Percentiles rank a stretch among this genome's conserved stretches.
Conservation (phyloP, 2,329 filamentous ascomycete genomes). For the Aureobasidium sp. region DNA sequence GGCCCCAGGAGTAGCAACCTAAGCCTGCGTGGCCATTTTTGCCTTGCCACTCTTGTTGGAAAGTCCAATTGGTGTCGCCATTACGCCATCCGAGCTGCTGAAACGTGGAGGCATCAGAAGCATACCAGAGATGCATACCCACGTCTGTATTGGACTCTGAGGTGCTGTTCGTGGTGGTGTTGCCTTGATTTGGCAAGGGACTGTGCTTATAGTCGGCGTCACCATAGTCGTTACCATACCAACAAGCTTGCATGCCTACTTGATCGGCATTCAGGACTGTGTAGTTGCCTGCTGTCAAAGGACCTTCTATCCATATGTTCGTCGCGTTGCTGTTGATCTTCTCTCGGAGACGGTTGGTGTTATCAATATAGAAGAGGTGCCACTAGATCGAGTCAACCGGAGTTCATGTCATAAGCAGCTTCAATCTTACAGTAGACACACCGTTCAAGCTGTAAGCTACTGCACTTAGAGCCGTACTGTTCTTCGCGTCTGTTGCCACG, state of each 20-base stretch:
- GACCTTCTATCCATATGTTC: conserved; percentile 36
- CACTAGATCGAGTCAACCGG: conserved; percentile 22
- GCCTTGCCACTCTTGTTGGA: conserved; percentile 31
- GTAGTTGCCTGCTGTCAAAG: conserved; percentile 27
- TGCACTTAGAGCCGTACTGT: conserved; percentile 37
- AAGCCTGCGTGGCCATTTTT: conserved; percentile 40
- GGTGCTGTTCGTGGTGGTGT: conserved; percentile 21
- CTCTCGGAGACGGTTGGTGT: conserved; percentile 34
- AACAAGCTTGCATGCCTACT: conserved; percentile 35
- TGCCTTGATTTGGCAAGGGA: conserved; percentile 23
- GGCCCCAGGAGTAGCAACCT: conserved; percentile 39
- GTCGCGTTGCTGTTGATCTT: conserved; percentile 26
- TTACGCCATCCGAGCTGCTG: conserved; percentile 37
- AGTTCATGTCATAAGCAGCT: neutral
- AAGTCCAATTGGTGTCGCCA: conserved; percentile 31
- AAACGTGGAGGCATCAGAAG: conserved; percentile 34
- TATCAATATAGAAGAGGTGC: conserved; percentile 38
- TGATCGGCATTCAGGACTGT: conserved; percentile 27
- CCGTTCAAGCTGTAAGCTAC: conserved; percentile 35
- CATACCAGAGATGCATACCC: conserved; percentile 42
- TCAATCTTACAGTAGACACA: conserved; percentile 29
- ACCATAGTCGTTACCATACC: conserved; percentile 33
- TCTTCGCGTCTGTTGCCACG: conserved; percentile 38
- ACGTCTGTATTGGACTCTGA: conserved; percentile 25
- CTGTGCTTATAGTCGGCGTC: conserved; percentile 35